phyloP scores from a whole-genome alignment of 164 flowering plant species.

The Nymphaea thermarum region DNA sequence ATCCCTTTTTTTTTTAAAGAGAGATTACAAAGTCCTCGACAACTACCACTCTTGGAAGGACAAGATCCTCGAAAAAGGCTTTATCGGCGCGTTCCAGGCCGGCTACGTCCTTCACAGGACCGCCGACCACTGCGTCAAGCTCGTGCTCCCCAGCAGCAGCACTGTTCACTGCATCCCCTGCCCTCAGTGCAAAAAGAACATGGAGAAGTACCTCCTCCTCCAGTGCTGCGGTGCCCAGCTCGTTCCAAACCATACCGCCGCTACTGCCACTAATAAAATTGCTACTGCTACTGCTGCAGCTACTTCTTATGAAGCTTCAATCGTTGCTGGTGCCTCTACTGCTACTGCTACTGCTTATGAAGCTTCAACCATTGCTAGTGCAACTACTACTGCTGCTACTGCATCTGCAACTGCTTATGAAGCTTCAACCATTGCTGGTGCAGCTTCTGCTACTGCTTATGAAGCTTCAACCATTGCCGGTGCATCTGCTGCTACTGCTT shows the following conservation, averaged over 20 bases:
- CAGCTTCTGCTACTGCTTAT: no score
- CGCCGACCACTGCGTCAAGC: constrained; percentile 57
- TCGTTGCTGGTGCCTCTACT: no score
- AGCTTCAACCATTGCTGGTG: no score
- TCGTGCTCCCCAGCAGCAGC: constrained; percentile 38
- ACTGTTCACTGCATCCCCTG: constrained; percentile 45
- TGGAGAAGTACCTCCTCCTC: constrained; percentile 74
- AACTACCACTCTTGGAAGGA: constrained; percentile 31
- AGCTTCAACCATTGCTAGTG: no score
- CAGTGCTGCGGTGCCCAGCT: constrained; percentile 36
- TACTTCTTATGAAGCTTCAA: no score
- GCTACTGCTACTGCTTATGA: no score
- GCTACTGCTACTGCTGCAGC: neutral
- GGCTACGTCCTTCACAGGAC: constrained; percentile 23
- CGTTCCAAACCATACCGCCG: neutral
- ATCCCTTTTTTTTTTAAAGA: no score
- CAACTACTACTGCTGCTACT: no score
- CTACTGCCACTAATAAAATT: neutral
- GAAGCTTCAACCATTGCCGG: no score
- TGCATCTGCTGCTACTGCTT: no score
- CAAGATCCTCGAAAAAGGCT: constrained; percentile 9
- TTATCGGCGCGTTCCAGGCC: constrained; percentile 30
- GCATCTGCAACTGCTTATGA: no score
- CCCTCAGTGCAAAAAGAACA: constrained; percentile 49
- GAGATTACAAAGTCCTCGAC: constrained; percentile 6